Evolutionary conservation across 2,329 filamentous ascomycete genomes (phyloP).

Genomic region (Xylaria polymorpha): DNA sequence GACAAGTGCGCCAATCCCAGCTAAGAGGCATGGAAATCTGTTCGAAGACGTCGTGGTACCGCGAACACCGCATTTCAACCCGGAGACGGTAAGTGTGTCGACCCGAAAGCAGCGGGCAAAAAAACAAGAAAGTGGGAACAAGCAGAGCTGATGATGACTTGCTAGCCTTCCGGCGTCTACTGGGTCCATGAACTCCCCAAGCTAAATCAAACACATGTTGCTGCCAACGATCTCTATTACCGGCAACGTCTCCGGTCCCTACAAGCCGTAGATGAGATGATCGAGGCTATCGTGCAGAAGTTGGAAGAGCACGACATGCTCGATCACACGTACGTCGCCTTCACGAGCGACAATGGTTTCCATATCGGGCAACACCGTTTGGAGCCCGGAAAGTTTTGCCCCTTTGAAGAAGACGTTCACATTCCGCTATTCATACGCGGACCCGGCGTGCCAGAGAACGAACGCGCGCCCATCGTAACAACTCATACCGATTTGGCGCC

Average conservation of each 20-base stretch:
- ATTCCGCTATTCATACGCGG: constrained; percentile 68
- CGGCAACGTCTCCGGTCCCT: constrained; percentile 62
- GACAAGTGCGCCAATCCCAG: constrained; percentile 61
- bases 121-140: not conserved
- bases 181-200: constrained; percentile 56
- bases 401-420: constrained; percentile 69
- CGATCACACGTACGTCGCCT: constrained; percentile 64
- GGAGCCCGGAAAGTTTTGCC: constrained; percentile 67
- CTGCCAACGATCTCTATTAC: constrained; percentile 60
- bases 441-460: constrained; percentile 60
- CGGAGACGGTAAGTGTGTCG: constrained; percentile 56
- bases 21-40: constrained; percentile 68
- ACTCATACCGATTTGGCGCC: constrained; percentile 73
- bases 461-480: constrained; percentile 56
- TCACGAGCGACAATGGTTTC: constrained; percentile 69
- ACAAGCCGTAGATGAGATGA: constrained; percentile 66
- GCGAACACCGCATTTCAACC: constrained; percentile 73
- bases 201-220: constrained; percentile 55
- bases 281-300: constrained; percentile 58
- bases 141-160: constrained; percentile 37
- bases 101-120: not conserved
- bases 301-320: constrained; percentile 54
- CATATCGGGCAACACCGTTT: constrained; percentile 69
- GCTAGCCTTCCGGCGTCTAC: constrained; percentile 51
- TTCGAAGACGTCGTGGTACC: constrained; percentile 71